Evolutionary conservation across 495 filamentous ascomycete genomes (phyloP), one percentile per base, ranked within the genome.

Genomic region (Podospora pseudoanserina): DNA sequence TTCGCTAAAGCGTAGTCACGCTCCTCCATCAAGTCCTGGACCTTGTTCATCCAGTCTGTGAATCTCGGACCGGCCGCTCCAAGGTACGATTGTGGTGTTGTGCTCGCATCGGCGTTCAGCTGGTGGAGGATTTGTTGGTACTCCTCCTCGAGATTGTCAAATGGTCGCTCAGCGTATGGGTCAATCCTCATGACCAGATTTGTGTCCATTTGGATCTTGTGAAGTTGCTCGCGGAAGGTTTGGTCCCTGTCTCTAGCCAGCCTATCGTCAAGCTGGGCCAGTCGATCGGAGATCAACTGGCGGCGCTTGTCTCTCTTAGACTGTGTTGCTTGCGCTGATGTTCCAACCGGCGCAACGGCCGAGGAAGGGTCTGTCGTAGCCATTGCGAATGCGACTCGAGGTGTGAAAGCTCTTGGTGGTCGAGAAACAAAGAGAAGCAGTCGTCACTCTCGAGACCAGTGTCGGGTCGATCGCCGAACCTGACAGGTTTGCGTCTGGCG

Each of bases 281-380:
- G 85, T 39, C 89, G 88, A 53, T 96, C 94, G 32, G 86, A 84
- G 64, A 98, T 85, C 63, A 86, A 84, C 67, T 90, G 90, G 65
- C 94, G 89, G 68, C 91, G 87, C 76, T 96, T 95, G 82, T 98
- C 94, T 72, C 92, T 87, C 83, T 99, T 99, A 4, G 93, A 92
- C 68, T 77, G 75, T 1, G 73, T 55, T 0, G 75, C 70, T 3
- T 72, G 75, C 65, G 75, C 76, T 9, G 76, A 67, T 67, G 67
- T 75, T 76, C 56, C 61, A 55, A 13, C 44, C 23, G 70, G 63
- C 26, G 71, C 67, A 23, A 75, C 78, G 32, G 68, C 71, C 68
- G 77, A 72, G 65, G 67, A 59, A 54, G 39, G 39, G 3, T 80
- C 78, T 67, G 53, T 59, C 3, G 77, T 77, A 4, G 77, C 77